Evolutionary conservation across 805 yeast genomes (phyloP), one percentile per base, ranked within the genome.

Genomic region (Yamadazyma philogaea): DNA sequence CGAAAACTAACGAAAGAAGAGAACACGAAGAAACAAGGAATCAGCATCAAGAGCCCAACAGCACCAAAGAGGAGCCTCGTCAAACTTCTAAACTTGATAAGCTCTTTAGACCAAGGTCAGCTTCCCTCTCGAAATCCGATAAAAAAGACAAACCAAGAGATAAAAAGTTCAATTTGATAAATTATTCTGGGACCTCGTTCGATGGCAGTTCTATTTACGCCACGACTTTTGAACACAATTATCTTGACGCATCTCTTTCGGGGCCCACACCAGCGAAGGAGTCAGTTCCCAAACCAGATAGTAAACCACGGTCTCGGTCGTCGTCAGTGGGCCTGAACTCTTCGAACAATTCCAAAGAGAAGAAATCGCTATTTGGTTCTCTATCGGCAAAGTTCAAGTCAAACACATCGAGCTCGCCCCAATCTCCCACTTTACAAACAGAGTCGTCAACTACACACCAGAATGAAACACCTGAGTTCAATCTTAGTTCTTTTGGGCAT

Each of bases 301-400:
- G 39, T 14, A 27, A 34, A 39, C 45, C 47, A 3, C 34, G 47
- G 6, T 42, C 52, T 16, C 41, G 54, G 30, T 39, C 48, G 20
- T 34, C 35, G 12, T 42, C 51, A 6, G 41, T 40, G 10, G 38
- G 48, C 11, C 42, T 46, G 20, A 45, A 42, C 26, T 43, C 57
- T 34, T 48, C 60, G 8, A 34, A 49, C 10, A 43, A 59, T 2
- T 51, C 56, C 6, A 44, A 40, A 10, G 51, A 50, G 31, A 56
- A 51, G 20, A 53, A 61, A 36, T 59, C 69, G 2, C 36, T 70
- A 4, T 67, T 70, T 50, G 60, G 68, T 42, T 65, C 72, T 11
- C 37, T 70, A 12, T 68, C 74, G 3, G 62, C 72, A 7, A 69
- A 69, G 43, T 69, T 69, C 49, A 67, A 66, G 44, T 56, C 61